These are phyloP conservation scores for Aegilops longissima DNA, from an alignment of 176 grass and related monocot species.

Conservation along the genomic window DNA sequence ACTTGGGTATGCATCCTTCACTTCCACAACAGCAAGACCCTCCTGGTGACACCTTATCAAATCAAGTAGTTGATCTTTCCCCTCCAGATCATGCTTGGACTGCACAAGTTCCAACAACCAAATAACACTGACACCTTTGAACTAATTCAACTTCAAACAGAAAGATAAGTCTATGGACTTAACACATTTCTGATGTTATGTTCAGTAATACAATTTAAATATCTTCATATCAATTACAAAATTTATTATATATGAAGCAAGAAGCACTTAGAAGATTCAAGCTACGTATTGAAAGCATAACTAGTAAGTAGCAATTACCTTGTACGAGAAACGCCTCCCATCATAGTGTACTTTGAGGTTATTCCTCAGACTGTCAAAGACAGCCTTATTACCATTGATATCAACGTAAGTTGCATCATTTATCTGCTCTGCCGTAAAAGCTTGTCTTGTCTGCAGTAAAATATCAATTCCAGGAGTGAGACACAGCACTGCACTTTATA, in stretches of 20 bases:
- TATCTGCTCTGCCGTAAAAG: conserved; percentile 82
- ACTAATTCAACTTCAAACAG: conserved; percentile 23
- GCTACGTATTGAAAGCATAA: background rate
- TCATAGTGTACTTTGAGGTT: conserved; percentile 85
- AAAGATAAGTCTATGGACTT: background rate
- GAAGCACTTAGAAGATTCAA: background rate
- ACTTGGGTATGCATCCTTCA: background rate
- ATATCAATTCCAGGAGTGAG: background rate
- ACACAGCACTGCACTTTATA: conserved; percentile 2
- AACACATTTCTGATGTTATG: background rate
- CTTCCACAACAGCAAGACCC: background rate
- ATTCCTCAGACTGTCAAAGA: conserved; percentile 83
- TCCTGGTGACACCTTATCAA: background rate
- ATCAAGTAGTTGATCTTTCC: background rate
- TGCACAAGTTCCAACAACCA: background rate
- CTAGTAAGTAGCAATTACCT: conserved; percentile 53
- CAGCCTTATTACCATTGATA: conserved; percentile 68
- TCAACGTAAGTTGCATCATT: conserved; percentile 90
- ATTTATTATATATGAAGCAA: background rate
- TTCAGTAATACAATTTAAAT: background rate
- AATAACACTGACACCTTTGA: background rate
- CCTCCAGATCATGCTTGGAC: background rate
- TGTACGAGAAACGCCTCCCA: conserved; percentile 82
- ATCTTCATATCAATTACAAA: background rate
- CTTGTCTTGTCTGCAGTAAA: conserved; percentile 67